Conservation (phyloP, 169 alveolate genomes). For the Cryptosporidium ryanae region DNA sequence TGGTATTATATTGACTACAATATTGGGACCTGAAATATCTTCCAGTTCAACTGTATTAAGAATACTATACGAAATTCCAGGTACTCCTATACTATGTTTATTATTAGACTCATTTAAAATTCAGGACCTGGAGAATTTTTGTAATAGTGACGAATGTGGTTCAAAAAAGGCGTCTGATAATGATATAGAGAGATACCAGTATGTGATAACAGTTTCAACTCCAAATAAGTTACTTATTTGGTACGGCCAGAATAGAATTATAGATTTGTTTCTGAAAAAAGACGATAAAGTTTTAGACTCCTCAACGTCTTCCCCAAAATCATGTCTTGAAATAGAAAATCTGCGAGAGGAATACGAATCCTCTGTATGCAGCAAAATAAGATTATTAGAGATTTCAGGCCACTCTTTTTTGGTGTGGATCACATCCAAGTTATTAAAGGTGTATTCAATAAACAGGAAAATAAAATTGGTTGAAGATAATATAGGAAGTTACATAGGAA, state of each 20-base stretch:
- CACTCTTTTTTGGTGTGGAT: conserved; percentile 48
- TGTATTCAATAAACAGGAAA: conserved; percentile 25
- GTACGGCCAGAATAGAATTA: conserved; percentile 59
- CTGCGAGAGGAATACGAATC: background rate
- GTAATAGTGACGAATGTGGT: too few relatives aligned
- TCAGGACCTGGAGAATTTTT: background rate
- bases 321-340: background rate
- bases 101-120: conserved; percentile 26
- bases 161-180: background rate
- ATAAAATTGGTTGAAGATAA: background rate
- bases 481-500: background rate
- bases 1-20: conserved; percentile 58
- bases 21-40: conserved; percentile 70
- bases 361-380: conserved; percentile 31
- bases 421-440: background rate
- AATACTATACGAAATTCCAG: conserved; percentile 33
- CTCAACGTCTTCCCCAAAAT: background rate
- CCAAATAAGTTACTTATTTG: conserved; percentile 50
- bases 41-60: conserved; percentile 47
- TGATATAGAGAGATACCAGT: conserved; percentile 6
- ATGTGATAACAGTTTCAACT: conserved; percentile 34
- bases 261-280: conserved; percentile 44
- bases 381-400: conserved; percentile 40
- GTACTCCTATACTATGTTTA: conserved; percentile 30
- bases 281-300: conserved; percentile 1